Evolutionary conservation across 768 basidiomycete species (phyloP).

Genomic region (Mycena haematopus): DNA sequence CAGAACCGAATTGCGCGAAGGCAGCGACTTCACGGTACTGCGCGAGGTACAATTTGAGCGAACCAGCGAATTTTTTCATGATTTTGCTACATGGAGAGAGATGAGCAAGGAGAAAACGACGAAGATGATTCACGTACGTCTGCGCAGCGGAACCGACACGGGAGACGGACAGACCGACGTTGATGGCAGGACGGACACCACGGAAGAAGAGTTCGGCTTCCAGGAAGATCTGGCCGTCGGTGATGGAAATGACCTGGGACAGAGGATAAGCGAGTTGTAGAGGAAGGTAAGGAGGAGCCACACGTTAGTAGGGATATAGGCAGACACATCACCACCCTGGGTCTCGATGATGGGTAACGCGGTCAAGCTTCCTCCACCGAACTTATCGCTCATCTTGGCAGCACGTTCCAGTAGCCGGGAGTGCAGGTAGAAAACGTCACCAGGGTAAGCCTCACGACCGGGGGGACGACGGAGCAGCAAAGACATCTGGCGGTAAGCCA

Average conservation of each 20-base stretch:
- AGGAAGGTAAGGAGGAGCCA: neutral
- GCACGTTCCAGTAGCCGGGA: constrained; percentile 99
- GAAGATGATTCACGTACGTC: constrained; percentile 68
- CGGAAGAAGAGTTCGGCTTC: constrained; percentile 99
- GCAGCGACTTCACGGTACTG: constrained; percentile 99
- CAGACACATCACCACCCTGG: constrained; percentile 99
- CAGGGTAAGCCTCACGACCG: constrained; percentile 99
- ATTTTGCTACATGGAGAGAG: constrained; percentile 67
- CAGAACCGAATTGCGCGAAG: constrained; percentile 99
- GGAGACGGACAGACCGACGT: constrained; percentile 99
- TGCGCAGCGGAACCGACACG: constrained; percentile 99
- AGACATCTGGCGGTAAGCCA: constrained; percentile 99
- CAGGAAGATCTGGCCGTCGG: constrained; percentile 99
- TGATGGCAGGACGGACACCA: constrained; percentile 99
- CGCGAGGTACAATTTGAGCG: constrained; percentile 98
- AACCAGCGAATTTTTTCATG: constrained; percentile 99
- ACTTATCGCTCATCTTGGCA: constrained; percentile 99
- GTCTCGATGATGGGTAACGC: constrained; percentile 99
- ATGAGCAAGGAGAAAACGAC: neutral
- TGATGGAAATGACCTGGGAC: constrained; percentile 95
- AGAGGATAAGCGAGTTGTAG: constrained; percentile 1
- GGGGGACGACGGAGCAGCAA: constrained; percentile 99
- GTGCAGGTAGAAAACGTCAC: constrained; percentile 99
- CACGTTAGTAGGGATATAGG: constrained; percentile 95
- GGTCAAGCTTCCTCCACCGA: constrained; percentile 98